Percentiles rank a stretch among this genome's conserved stretches.
Evolutionary conservation across 1,284 basidiomycete genomes (phyloP).

Genomic region (Chiua sp.): DNA sequence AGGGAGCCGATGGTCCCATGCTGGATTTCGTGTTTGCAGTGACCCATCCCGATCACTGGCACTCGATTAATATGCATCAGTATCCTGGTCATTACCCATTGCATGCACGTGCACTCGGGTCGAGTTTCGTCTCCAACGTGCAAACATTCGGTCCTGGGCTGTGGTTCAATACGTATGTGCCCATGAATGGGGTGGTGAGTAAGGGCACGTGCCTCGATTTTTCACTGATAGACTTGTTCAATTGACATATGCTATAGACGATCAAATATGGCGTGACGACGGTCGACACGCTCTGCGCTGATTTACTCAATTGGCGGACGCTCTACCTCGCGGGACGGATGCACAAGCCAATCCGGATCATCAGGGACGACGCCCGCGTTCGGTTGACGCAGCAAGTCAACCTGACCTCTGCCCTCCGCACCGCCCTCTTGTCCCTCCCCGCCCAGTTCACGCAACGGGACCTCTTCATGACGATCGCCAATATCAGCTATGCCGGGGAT

Average conservation of each 20-base stretch:
- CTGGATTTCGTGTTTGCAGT: conserved; percentile 97
- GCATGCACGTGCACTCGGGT: conserved; percentile 82
- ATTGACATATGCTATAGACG: conserved; percentile 52
- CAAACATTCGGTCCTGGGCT: conserved; percentile 88
- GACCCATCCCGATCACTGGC: conserved; percentile 91
- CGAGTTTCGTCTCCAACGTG: conserved; percentile 75
- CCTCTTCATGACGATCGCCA: conserved; percentile 87
- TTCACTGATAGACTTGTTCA: neutral
- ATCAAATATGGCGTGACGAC: conserved; percentile 99
- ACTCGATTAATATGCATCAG: conserved; percentile 93
- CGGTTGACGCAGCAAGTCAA: conserved; percentile 93
- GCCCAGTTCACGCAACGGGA: conserved; percentile 77
- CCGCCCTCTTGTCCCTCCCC: conserved; percentile 79
- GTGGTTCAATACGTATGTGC: conserved; percentile 94
- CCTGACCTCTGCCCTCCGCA: conserved; percentile 86
- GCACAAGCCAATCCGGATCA: conserved; percentile 95
- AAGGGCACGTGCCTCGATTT: conserved; percentile 8
- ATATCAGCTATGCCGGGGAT: conserved; percentile 90
- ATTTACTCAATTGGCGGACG: conserved; percentile 92
- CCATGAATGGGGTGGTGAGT: conserved; percentile 85
- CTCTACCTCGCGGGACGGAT: conserved; percentile 96
- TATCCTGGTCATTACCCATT: conserved; percentile 91
- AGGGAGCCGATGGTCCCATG: conserved; percentile 67
- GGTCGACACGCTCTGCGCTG: conserved; percentile 86
- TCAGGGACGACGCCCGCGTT: conserved; percentile 89